Evolutionary conservation across 2,329 filamentous ascomycete genomes (phyloP), one percentile per base, ranked within the genome.

Genomic region (Pseudocercospora musae): DNA sequence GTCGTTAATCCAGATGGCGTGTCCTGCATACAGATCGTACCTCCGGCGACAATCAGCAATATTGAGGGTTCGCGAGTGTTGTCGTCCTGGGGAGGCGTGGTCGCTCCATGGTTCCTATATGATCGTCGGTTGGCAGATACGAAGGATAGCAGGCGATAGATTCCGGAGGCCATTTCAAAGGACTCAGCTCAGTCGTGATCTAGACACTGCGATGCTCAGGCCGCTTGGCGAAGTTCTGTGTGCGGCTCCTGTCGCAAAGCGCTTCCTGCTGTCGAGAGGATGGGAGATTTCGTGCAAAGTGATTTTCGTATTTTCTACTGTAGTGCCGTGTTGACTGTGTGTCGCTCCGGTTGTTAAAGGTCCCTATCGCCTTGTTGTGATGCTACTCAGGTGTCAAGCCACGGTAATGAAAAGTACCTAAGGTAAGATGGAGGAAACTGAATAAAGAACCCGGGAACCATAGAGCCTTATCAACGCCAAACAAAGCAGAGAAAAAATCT

Each of bases 11-110:
- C 93, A 68, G 92, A 86, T 8, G 85, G 84, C 9, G 91, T 92
- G 59, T 87, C 88, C 73, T 89, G 87, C 93, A 97, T 96, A 78
- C 92, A 96, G 71, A 96, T 96, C 6, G 89, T 92, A 49, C 89
- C 90, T 63, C 84, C 92, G 11, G 93, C 96, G 80, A 96, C 94
- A 76, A 96, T 91, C 71, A 96, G 89, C 67, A 97, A 82, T 11
- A 97, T 90, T 1, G 61, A 65, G 2, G 68, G 69, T 29, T 72
- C 70, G 46, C 62, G 60, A 1, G 59, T 53, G 15, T 60, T 53
- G 48, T 58, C 53, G 29, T 50, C 59, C 13, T 27, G 29, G 1
- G 58, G 46, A 1, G 57, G 57, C 20, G 60, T 58, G 4, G 18
- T 57, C 2, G 57, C 57, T 11, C 55, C 48, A 44, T 54, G 56